Percentiles rank a stretch among this genome's conserved stretches.
These are phyloP conservation scores for Debaryomyces fabryi DNA, from an alignment of 1,139 yeast species.

Conservation along the genomic window DNA sequence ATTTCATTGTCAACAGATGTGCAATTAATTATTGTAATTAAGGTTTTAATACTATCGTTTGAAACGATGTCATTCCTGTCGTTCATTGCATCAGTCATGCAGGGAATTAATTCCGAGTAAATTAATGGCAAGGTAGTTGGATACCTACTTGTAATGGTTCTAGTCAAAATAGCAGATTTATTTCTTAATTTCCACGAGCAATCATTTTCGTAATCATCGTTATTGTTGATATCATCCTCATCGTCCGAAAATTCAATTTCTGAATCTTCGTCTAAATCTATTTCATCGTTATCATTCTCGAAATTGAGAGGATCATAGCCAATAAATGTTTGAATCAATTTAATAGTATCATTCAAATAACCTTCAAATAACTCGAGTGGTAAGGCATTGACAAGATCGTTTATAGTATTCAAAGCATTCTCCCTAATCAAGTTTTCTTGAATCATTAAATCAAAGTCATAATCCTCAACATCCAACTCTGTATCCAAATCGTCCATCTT, in stretches of 20 bases:
- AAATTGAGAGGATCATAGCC: conserved; percentile 58
- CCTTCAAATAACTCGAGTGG: conserved; percentile 20
- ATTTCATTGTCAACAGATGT: conserved; percentile 12
- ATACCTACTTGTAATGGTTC: conserved; percentile 38
- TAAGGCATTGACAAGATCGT: conserved; percentile 27
- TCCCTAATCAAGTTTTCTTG: conserved; percentile 46
- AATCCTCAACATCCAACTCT: conserved; percentile 46
- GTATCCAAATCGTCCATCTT: conserved; percentile 31
- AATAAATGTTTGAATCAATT: conserved; percentile 43
- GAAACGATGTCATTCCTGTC: conserved; percentile 48
- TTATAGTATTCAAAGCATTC: conserved; percentile 48
- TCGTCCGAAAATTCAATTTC: conserved; percentile 46
- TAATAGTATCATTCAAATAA: conserved; percentile 32
- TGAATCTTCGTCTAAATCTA: conserved; percentile 47
- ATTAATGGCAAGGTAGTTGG: conserved; percentile 29
- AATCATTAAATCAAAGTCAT: conserved; percentile 42
- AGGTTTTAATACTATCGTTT: conserved; percentile 36
- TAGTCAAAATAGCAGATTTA: conserved; percentile 50
- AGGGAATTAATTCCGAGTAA: conserved; percentile 23
- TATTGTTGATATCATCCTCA: conserved; percentile 35
- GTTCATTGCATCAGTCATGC: conserved; percentile 26
- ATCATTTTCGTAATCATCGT: conserved; percentile 46
- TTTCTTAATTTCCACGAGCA: conserved; percentile 73
- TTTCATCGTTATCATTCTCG: conserved; percentile 37
- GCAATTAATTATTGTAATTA: conserved; percentile 30